Percentiles rank a stretch among this genome's conserved stretches.
These are phyloP conservation scores for Xerocomellus chrysenteron DNA, from an alignment of 768 basidiomycete species.

Conservation along the genomic window DNA sequence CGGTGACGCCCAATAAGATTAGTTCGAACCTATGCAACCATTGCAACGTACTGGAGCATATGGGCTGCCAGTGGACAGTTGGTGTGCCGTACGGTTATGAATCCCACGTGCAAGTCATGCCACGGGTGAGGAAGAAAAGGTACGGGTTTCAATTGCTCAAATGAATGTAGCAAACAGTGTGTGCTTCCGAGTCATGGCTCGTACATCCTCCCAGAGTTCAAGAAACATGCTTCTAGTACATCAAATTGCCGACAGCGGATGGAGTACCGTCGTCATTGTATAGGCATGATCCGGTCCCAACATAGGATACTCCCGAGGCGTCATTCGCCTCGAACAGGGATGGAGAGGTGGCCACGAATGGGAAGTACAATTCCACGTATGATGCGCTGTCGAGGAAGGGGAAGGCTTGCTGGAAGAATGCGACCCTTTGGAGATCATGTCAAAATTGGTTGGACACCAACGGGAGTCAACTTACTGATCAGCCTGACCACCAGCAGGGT, in stretches of 20 bases:
- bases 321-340: slow-evolving; percentile 24
- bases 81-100: too few relatives aligned
- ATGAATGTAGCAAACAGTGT: too few relatives aligned
- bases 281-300: slow-evolving; percentile 34
- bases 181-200: too few relatives aligned
- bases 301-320: slow-evolving; percentile 3
- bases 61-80: too few relatives aligned
- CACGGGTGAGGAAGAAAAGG: too few relatives aligned
- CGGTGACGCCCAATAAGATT: too few relatives aligned
- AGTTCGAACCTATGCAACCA: too few relatives aligned
- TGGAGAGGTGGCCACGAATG: slow-evolving; percentile 36
- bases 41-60: too few relatives aligned
- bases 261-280: slow-evolving; percentile 30
- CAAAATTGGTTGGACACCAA: not conserved
- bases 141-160: too few relatives aligned
- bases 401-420: slow-evolving; percentile 35
- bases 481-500: slow-evolving; percentile 31
- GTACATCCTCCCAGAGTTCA: not conserved
- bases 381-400: slow-evolving; percentile 33
- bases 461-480: slow-evolving; percentile 25
- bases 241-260: slow-evolving; percentile 27
- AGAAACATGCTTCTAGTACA: slow-evolving; percentile 8
- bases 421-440: slow-evolving; percentile 20
- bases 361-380: slow-evolving; percentile 38
- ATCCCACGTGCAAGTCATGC: too few relatives aligned